Base-by-base conservation (phyloP, 2,329 filamentous ascomycete genomes). In the Fusarium pseudocircinatum region DNA sequence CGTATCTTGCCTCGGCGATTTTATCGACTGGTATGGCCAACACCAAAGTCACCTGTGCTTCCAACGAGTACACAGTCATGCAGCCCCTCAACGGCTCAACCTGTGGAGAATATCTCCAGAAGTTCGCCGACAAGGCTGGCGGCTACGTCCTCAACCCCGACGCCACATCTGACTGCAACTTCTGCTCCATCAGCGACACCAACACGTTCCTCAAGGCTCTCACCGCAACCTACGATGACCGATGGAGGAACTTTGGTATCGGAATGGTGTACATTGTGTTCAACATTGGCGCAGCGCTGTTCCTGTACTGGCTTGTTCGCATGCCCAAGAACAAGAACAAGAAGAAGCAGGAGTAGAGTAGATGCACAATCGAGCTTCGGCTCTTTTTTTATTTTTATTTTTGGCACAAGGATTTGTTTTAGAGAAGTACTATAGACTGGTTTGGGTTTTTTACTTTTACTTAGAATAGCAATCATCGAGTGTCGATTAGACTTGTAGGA, bases 11-110 rank as follows among this genome's bases (percentile, higher is more conserved):
- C 8, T 78, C 75, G 3, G 66, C 78, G 6, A 73, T 81, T 13
- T 13, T 82, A 22, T 71, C 78, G 2, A 75, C 78, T 1, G 78
- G 77, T 8, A 61, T 82, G 6, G 79, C 78, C 7, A 79, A 80
- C 34, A 70, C 73, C 0, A 16, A 54, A 1, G 78, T 80, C 4
- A 76, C 61, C 0, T 96, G 94, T 79, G 87, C 91, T 3, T 50
- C 75, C 10, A 92, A 91, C 76, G 94, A 96, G 80, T 85, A 88
- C 64, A 83, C 92, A n/a, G 79, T 82, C 11, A 91, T 96, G 79
- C 82, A 89, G 39, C 90, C 93, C 0, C 86, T 87, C 0, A 60
- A 75, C 3, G 81, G 81, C 11, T 79, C 84, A 69, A 92, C 85
- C 0, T 94, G 92, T 75, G 81, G 75, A 1, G 72, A 86, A 15